Percentiles rank a stretch among this genome's conserved stretches.
Evolutionary conservation across 306 rosid genomes (phyloP).

Genomic region (Rosa multiflora): DNA sequence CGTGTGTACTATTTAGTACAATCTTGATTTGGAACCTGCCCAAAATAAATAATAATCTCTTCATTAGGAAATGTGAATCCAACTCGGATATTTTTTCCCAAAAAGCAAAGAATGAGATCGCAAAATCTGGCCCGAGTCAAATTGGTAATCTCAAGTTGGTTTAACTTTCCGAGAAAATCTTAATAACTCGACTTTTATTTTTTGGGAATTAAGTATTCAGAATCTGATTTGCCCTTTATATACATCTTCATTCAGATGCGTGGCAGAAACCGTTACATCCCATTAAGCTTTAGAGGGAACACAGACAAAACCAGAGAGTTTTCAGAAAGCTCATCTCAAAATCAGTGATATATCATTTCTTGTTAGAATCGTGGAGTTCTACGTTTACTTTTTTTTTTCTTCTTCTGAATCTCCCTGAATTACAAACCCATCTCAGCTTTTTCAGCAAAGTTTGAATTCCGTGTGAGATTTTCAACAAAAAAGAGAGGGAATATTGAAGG

Average conservation of each 20-base stretch:
- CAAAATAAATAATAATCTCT: background rate
- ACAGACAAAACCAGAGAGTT: background rate
- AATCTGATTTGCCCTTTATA: background rate
- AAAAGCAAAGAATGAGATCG: background rate
- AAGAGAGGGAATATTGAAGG: background rate
- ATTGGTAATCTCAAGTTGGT: background rate
- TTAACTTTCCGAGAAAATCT: background rate
- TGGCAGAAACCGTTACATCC: background rate
- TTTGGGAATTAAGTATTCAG: background rate
- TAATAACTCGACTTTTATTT: background rate
- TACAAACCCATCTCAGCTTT: background rate
- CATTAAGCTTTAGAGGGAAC: background rate
- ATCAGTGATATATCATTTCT: background rate
- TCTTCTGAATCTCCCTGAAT: background rate
- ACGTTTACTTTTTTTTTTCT: no score
- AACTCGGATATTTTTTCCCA: background rate
- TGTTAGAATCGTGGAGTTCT: background rate
- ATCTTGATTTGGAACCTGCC: background rate
- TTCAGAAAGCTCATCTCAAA: background rate
- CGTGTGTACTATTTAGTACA: background rate
- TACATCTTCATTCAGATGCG: constrained; percentile 1
- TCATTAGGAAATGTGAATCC: background rate
- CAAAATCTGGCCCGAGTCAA: background rate
- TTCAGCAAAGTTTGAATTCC: background rate
- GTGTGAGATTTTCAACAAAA: background rate